Conservation (phyloP, 2,329 filamentous ascomycete genomes). For the Alternaria burnsii region DNA sequence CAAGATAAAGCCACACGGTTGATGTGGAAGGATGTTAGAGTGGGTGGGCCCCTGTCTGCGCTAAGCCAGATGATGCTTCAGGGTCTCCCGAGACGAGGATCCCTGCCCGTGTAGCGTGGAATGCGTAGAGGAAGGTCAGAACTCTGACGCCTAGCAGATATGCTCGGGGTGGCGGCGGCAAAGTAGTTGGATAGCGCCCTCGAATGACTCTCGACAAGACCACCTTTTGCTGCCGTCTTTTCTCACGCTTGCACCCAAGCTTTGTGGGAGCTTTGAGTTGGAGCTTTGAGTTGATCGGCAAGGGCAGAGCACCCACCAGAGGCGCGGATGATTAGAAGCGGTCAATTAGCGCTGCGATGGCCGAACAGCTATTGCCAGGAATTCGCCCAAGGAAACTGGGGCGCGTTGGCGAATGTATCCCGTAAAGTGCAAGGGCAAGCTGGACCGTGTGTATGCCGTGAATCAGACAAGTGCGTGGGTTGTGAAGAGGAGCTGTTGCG, state of each 20-base stretch:
- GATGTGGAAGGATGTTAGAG: conserved; percentile 35
- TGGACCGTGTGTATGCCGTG: conserved; percentile 4
- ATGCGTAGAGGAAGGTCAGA: background rate
- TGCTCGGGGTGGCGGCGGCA: conserved; percentile 15
- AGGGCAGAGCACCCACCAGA: conserved; percentile 12
- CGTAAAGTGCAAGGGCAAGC: background rate
- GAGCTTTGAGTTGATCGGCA: conserved; percentile 2
- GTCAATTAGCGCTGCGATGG: conserved; percentile 20
- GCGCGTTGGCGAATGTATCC: background rate
- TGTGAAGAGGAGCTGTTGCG: background rate
- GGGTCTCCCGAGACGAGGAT: conserved; percentile 18
- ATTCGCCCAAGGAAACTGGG: conserved; percentile 1
- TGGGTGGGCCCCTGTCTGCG: conserved; percentile 15
- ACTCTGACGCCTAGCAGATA: background rate
- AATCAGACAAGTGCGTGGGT: background rate
- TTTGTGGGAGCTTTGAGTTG: background rate
- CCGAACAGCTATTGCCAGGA: conserved; percentile 10
- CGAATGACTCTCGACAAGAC: background rate
- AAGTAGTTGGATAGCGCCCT: conserved; percentile 2
- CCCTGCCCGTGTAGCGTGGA: conserved; percentile 25
- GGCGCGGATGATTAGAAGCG: conserved; percentile 17
- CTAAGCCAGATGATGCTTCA: conserved; percentile 17
- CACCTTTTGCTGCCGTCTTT: background rate
- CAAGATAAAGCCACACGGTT: conserved; percentile 24
- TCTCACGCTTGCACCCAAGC: background rate